These are phyloP conservation scores for Trichoderma asperelloides DNA, from an alignment of 495 filamentous ascomycete genomes.

Conservation along the genomic window DNA sequence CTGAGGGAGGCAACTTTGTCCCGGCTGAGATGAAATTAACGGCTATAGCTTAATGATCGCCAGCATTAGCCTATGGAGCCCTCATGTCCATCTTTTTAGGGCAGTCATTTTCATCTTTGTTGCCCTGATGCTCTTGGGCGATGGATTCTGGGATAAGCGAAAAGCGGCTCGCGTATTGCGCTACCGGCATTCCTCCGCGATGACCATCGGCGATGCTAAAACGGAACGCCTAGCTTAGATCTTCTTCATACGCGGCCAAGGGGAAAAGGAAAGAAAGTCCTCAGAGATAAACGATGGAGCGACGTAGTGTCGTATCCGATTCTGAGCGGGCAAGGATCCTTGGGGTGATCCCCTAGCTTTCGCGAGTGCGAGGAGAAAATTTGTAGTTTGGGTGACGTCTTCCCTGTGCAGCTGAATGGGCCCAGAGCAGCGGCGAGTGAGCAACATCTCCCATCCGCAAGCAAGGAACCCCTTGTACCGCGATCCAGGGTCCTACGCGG, in stretches of 20 bases:
- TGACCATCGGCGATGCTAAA: neutral
- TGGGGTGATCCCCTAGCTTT: neutral
- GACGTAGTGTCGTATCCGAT: neutral
- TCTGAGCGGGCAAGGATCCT: neutral
- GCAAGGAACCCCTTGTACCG: neutral
- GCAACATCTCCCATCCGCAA: neutral
- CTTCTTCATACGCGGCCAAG: neutral
- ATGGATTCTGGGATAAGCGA: slow-evolving; percentile 1
- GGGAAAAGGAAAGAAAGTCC: neutral
- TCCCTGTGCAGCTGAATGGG: neutral
- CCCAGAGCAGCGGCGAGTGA: neutral
- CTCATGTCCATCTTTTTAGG: neutral
- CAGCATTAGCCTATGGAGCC: neutral
- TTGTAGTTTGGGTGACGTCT: neutral
- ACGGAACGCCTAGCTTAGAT: neutral
- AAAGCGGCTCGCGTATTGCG: neutral
- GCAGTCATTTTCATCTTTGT: neutral
- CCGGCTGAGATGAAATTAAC: neutral
- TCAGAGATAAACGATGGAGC: neutral
- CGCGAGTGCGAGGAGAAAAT: neutral
- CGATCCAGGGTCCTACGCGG: neutral
- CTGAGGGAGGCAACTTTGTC: neutral
- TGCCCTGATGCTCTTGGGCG: neutral
- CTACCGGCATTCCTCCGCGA: neutral
- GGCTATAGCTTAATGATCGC: neutral